Base-by-base conservation (phyloP, 805 yeast genomes). In the Teunomyces lycoperdinae region DNA sequence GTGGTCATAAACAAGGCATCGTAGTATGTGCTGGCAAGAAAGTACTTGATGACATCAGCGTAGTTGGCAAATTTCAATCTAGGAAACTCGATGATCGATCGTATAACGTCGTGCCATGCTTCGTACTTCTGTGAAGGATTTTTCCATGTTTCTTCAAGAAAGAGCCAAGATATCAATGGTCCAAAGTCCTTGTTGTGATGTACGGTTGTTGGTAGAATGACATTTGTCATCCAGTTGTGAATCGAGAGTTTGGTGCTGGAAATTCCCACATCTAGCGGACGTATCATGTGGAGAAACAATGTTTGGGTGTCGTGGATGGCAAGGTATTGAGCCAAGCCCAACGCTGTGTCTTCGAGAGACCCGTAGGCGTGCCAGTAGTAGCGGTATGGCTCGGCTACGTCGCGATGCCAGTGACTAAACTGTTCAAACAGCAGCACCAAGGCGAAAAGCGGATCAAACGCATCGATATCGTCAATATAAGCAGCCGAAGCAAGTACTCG, bases 291-390 rank as follows among this genome's bases (percentile, higher is more conserved):
- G 3, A 57, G 50, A 39, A 69, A 67, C 33, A 54, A 47, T 5
- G 55, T 60, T 3, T 47, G 33, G 32, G 52, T 48, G 0, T 54
- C 35, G 1, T 32, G 33, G 17, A 60, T 27, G 8, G 43, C 44
- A 4, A 58, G 43, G 38, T 56, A 60, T 1, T 56, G 53, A 24
- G 54, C 50, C 28, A 59, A 54, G 9, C 42, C 50, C 2, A 49
- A 30, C 4, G 48, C 17, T 5, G 43, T 9, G 2, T 41, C 41
- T 27, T 48, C 40, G 2, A 53, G 16, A 1, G 49, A 31, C 1
- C 60, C 70, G 45, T 59, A 62, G 44, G 58, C 58, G 14, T 51
- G 57, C 62, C 67, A 61, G 49, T 58, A 70, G 50, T 64, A 65
- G 17, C 48, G 45, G 51, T 54, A 70, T 0, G 73, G 73, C 24